Percentiles rank a stretch among this genome's conserved stretches.
Evolutionary conservation across 2,329 filamentous ascomycete genomes (phyloP).

Genomic region (Fusarium tricinctum): DNA sequence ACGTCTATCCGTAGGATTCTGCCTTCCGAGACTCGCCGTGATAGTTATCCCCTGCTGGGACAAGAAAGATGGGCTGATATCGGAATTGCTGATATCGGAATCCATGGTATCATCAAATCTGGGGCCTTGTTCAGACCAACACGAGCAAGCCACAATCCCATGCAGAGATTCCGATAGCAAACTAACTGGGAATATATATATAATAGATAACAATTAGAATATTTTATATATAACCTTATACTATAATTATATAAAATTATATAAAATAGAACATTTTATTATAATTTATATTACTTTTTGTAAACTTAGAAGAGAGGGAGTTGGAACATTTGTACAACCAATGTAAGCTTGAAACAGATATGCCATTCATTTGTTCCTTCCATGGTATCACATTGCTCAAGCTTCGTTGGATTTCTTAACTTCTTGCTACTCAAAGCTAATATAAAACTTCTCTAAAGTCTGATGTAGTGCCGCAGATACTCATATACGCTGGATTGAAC

Average conservation of each 20-base stretch:
- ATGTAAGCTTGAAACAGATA: background rate
- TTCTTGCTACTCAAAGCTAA: slow-evolving; percentile 3
- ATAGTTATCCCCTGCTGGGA: slow-evolving; percentile 9
- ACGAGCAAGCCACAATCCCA: background rate
- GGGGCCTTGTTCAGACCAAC: slow-evolving; percentile 2
- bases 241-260: no score
- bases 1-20: slow-evolving; percentile 6
- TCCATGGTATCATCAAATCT: slow-evolving; percentile 28
- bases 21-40: slow-evolving; percentile 21
- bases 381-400: slow-evolving; percentile 24
- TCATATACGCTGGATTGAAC: slow-evolving; percentile 29
- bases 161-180: no score
- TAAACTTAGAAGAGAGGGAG: no score
- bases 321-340: no score
- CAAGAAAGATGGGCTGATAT: slow-evolving; percentile 20
- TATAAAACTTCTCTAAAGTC: slow-evolving; percentile 25
- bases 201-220: no score
- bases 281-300: no score
- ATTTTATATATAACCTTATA: no score
- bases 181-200: no score
- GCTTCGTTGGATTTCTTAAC: slow-evolving; percentile 11
- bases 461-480: slow-evolving; percentile 29
- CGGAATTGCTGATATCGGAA: slow-evolving; percentile 9
- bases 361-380: slow-evolving; percentile 19
- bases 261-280: no score